These are phyloP conservation scores for Microcera coccophila DNA, from an alignment of 2,329 filamentous ascomycete species.

Conservation along the genomic window DNA sequence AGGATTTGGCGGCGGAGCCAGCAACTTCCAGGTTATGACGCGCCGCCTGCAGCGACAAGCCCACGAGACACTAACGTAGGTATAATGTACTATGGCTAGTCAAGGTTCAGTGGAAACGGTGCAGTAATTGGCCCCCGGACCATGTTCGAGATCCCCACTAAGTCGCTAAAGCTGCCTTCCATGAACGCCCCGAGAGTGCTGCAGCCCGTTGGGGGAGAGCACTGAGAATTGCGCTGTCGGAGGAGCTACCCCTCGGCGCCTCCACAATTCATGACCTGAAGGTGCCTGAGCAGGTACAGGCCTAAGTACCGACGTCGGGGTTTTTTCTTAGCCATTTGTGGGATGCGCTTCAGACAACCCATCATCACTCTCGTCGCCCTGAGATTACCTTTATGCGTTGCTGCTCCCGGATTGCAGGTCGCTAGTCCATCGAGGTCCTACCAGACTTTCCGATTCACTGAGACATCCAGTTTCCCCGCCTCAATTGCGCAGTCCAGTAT, in stretches of 20 bases:
- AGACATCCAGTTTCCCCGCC: background rate
- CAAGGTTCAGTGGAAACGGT: slow-evolving; percentile 8
- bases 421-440: background rate
- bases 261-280: background rate
- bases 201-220: background rate
- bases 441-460: background rate
- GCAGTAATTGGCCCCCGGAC: slow-evolving; percentile 21
- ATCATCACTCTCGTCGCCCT: background rate
- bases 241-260: background rate
- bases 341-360: background rate
- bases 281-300: too few relatives aligned
- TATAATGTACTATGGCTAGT: slow-evolving; percentile 1
- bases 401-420: background rate
- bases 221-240: background rate
- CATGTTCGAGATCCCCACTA: background rate
- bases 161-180: background rate
- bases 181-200: background rate
- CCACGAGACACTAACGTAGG: background rate
- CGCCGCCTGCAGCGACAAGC: slow-evolving; percentile 7
- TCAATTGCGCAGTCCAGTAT: slow-evolving; percentile 45
- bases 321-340: background rate
- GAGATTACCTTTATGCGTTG: background rate
- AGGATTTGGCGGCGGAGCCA: slow-evolving; percentile 19
- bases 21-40: slow-evolving; percentile 26
- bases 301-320: too few relatives aligned